Conservation (phyloP, 306 rosid species). For the Cicer yamashitae region DNA sequence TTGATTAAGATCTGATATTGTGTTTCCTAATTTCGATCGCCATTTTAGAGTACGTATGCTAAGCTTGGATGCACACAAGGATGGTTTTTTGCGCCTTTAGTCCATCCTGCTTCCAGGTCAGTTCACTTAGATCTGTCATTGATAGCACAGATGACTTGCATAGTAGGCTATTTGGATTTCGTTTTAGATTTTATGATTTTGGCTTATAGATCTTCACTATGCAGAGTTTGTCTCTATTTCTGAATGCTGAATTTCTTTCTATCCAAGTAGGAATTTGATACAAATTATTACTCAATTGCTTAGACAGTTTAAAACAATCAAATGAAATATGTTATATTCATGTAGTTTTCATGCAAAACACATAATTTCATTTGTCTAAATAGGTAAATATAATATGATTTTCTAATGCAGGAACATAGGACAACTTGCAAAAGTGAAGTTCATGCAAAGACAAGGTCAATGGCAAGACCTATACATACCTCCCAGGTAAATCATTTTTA, state of each 20-base stretch:
- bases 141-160: conserved; percentile 21
- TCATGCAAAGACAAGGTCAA: conserved; percentile 60
- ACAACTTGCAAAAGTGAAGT: conserved; percentile 76
- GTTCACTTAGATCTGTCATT: conserved; percentile 42
- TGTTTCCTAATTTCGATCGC: conserved; percentile 26
- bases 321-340: too few relatives aligned
- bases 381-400: conserved; percentile 31
- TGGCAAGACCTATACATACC: conserved; percentile 84
- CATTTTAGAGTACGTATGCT: conserved; percentile 77
- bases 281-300: too few relatives aligned
- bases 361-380: neutral
- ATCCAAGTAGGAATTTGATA: too few relatives aligned
- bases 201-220: too few relatives aligned
- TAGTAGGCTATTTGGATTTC: neutral
- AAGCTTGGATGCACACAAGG: conserved; percentile 89
- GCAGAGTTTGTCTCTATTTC: too few relatives aligned
- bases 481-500: conserved; percentile 60
- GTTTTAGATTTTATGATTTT: too few relatives aligned
- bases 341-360: neutral
- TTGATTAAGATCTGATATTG: conserved; percentile 5
- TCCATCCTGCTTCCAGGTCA: conserved; percentile 72
- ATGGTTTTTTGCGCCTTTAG: conserved; percentile 76
- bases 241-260: too few relatives aligned
- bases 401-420: conserved; percentile 69
- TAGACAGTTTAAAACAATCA: too few relatives aligned